Base-by-base conservation (phyloP, 805 yeast genomes). In the Scheffersomyces lignosus region DNA sequence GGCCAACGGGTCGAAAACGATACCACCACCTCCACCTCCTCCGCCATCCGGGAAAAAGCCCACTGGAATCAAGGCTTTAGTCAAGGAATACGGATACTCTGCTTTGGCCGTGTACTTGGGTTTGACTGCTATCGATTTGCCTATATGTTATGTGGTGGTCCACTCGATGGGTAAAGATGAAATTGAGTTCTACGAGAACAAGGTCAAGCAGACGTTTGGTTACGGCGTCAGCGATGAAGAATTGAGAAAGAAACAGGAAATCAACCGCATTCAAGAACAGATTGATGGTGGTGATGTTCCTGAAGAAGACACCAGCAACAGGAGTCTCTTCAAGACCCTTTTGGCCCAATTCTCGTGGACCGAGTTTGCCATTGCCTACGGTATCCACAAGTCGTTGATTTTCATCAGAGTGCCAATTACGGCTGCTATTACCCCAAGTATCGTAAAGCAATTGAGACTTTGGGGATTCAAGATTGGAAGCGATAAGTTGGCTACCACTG, bases 291-390 rank as follows among this genome's bases (percentile, higher is more conserved):
- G 51, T 18, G 52, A 50, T 13, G 31, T 47, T 7, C n/a, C n/a
- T n/a, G 57, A 53, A 15, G 38, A 43, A 17, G 52, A 55, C 14
- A 53, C 49, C n/a, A 37, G 45, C 6, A 45, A 44, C n/a, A 43
- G 34, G 12, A 37, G 40, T 1, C 8, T 40, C n/a, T 10, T 33
- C 17, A 28, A 25, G 14, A 27, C 29, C 25, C 18, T 64, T 24
- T 43, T 56, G 20, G 48, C 64, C 17, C 70, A 65, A 49, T 69
- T 38, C 57, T 88, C 54, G 56, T 69, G 87, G 73, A 84, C 97
- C 0, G 97, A 91, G 60, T 79, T 88, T 48, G 81, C 86, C 9
- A 75, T 93, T 35, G 98, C 98, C 0, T 93, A 93, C 58, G 96
- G 96, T 2, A 67, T 93, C 31, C 98, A 93, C 68, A 93, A 93